These are phyloP conservation scores for Carex pumila DNA, from an alignment of 176 grass and related monocot genomes.

Conservation along the genomic window DNA sequence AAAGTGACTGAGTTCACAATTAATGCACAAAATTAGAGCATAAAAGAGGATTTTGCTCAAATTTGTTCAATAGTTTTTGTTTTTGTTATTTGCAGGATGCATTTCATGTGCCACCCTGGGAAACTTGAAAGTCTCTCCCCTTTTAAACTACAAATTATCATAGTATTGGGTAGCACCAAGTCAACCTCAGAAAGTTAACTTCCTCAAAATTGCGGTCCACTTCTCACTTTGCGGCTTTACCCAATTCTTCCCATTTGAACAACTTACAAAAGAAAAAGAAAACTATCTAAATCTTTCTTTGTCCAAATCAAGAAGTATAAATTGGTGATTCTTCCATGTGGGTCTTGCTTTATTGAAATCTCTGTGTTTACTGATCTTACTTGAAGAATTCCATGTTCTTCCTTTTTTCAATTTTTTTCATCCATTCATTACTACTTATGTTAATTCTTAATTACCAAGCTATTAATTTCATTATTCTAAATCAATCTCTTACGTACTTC, in stretches of 20 bases:
- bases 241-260: not conserved
- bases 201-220: too few species aligned
- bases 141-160: not conserved
- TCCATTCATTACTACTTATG: not conserved
- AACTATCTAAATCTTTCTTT: not conserved
- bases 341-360: not conserved
- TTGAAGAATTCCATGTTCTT: not conserved
- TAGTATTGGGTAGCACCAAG: too few species aligned
- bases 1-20: slow-evolving; percentile 54
- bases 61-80: not conserved
- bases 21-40: not conserved
- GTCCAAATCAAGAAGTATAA: not conserved
- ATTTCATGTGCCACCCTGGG: not conserved
- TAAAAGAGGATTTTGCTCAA: not conserved
- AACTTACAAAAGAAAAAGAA: not conserved
- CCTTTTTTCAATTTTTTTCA: not conserved
- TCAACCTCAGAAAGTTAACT: too few species aligned
- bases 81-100: not conserved
- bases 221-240: not conserved
- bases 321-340: not conserved
- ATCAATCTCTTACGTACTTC: not conserved
- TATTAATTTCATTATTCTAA: not conserved
- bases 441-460: not conserved
- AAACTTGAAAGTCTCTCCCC: not conserved
- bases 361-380: not conserved